Percentiles rank a stretch among this genome's conserved stretches.
Conservation (phyloP, 2,329 filamentous ascomycete genomes). For the Cladosporium sp. region DNA sequence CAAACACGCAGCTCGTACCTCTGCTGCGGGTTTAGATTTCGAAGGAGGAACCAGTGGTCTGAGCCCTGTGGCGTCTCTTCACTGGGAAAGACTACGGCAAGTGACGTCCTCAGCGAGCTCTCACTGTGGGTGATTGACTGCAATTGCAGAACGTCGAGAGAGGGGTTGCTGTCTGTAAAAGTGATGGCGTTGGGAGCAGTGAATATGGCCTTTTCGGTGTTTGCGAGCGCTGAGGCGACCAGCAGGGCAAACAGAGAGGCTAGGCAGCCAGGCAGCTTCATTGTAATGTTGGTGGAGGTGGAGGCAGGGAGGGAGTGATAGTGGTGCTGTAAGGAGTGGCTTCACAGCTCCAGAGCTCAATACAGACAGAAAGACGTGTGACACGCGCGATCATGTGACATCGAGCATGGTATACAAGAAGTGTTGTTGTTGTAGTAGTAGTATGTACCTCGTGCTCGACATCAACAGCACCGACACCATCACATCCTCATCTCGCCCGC, state of each 20-base stretch:
- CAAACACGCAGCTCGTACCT: constrained; percentile 91
- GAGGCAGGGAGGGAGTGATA: background rate
- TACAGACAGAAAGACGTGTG: background rate
- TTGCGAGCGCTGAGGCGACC: constrained; percentile 54
- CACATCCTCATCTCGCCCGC: background rate
- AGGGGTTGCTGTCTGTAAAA: constrained; percentile 59
- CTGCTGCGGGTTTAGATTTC: constrained; percentile 67
- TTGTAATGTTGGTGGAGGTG: constrained; percentile 25
- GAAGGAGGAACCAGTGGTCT: constrained; percentile 78
- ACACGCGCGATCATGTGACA: background rate
- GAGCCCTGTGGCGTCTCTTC: constrained; percentile 56
- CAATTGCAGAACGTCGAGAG: constrained; percentile 63
- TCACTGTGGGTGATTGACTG: constrained; percentile 62
- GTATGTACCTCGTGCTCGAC: background rate
- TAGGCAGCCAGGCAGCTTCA: constrained; percentile 30
- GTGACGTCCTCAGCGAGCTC: constrained; percentile 60
- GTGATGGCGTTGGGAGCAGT: constrained; percentile 64
- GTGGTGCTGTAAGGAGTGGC: constrained; percentile 7
- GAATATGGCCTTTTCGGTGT: constrained; percentile 92
- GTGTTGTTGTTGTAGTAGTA: background rate
- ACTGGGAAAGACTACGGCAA: constrained; percentile 70
- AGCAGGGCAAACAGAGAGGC: constrained; percentile 32
- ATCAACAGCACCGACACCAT: background rate
- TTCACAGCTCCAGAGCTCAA: background rate
- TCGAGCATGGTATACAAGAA: background rate